These are phyloP conservation scores for Glebionis coronaria DNA, from an alignment of 129 eudicot genomes.

Conservation along the genomic window DNA sequence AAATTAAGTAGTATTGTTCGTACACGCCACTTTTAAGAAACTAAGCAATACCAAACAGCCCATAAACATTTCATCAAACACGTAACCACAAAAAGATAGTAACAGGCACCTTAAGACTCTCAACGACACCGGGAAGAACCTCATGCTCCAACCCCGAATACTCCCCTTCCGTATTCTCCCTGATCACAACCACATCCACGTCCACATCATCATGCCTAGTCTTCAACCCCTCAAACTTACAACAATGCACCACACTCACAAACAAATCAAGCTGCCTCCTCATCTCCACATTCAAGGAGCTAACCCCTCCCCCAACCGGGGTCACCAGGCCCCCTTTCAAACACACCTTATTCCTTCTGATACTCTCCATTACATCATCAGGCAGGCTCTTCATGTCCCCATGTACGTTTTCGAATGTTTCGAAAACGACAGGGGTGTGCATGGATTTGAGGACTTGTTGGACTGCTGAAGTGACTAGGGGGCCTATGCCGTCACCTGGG, in stretches of 20 bases:
- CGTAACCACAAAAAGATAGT: no score
- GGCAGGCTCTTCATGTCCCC: slow-evolving; percentile 70
- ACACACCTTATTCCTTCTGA: slow-evolving; percentile 70
- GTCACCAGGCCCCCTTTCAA: slow-evolving; percentile 63
- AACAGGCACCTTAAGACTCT: slow-evolving; percentile 66
- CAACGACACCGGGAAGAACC: slow-evolving; percentile 85
- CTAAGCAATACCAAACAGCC: no score
- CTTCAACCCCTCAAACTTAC: slow-evolving; percentile 63
- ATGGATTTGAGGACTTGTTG: slow-evolving; percentile 73
- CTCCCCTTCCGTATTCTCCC: slow-evolving; percentile 95
- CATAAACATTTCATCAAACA: neutral
- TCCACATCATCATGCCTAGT: slow-evolving; percentile 76
- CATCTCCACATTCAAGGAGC: slow-evolving; percentile 53
- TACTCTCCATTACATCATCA: slow-evolving; percentile 50
- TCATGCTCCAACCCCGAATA: slow-evolving; percentile 84
- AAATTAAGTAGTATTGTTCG: no score
- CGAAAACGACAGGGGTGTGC: slow-evolving; percentile 73
- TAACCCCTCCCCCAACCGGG: slow-evolving; percentile 76
- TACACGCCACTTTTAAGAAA: no score
- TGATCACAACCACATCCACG: slow-evolving; percentile 75
- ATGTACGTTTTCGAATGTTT: slow-evolving; percentile 52
- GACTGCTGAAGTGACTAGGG: slow-evolving; percentile 70
- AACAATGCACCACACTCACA: slow-evolving; percentile 73
- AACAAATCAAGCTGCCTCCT: slow-evolving; percentile 61
- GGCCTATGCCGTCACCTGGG: slow-evolving; percentile 89